phyloP scores from a whole-genome alignment of 768 basidiomycete genomes.

The Hericium erinaceus region DNA sequence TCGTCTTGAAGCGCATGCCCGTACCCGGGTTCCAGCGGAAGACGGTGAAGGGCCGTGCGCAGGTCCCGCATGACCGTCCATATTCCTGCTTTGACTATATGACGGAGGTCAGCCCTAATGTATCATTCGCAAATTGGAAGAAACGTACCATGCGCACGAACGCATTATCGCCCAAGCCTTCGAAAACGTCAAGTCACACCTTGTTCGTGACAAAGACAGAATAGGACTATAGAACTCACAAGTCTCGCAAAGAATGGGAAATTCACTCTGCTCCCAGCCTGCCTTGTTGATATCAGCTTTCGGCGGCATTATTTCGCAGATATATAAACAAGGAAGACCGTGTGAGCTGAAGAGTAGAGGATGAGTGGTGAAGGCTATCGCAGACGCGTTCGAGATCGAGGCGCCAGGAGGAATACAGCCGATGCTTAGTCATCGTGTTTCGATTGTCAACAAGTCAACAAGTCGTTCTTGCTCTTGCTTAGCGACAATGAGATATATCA shows the following conservation, averaged over 20 bases:
- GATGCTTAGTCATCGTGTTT: no score
- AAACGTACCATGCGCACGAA: constrained; percentile 85
- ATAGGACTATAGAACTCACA: constrained; percentile 44
- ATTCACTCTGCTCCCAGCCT: constrained; percentile 90
- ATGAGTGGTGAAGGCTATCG: background rate
- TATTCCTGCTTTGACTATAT: constrained; percentile 91
- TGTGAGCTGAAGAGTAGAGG: background rate
- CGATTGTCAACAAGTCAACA: no score
- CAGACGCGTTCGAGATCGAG: no score
- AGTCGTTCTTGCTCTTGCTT: no score
- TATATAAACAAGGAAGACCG: no score
- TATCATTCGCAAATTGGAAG: background rate
- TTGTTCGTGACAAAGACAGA: background rate
- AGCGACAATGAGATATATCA: no score
- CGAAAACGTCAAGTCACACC: background rate
- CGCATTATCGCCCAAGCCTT: constrained; percentile 82
- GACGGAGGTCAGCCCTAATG: background rate
- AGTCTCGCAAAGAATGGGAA: constrained; percentile 89
- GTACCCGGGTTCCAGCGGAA: constrained; percentile 98
- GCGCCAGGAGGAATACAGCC: no score
- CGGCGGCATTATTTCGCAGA: constrained; percentile 40
- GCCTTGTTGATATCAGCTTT: constrained; percentile 95
- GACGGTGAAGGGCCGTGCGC: constrained; percentile 91
- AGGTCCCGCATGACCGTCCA: constrained; percentile 93
- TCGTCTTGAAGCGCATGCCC: constrained; percentile 92